Base-by-base conservation (phyloP, 2,329 filamentous ascomycete genomes). In the Laburnicola sp. region DNA sequence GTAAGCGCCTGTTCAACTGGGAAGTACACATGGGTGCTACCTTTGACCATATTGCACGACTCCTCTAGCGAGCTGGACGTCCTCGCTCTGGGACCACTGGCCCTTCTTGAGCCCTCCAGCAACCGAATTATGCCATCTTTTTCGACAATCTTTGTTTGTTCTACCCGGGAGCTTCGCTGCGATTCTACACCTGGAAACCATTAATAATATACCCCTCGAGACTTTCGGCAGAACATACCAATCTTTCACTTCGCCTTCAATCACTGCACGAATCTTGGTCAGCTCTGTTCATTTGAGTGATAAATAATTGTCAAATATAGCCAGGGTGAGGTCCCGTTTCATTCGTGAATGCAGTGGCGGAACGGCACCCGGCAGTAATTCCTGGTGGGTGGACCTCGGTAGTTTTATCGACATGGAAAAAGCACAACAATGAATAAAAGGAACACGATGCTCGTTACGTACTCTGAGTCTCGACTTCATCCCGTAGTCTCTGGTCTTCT, bases 141-240 rank as follows among this genome's bases (percentile, higher is more conserved):
- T 77, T 16, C 75, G 68, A 48, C 74, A 77, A 57, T 77, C 75
- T 53, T 77, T 77, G 58, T 77, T 77, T 10, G 71, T 73, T 48
- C 75, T 62, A 5, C 70, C 70, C 2, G 73, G 73, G 1, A 77
- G 68, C 25, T 62, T 64, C 4, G 59, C 50, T 9, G 75, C 73
- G 36, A 77, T 68, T 39, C 59, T 62, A 48, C 71, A 74, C 73
- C 65, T 48, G 26, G 3, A 27, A 1, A 11, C 4, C 6, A 27
- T 44, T 9, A 37, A 38, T 40, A 44, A 38, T 37, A 23, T 5
- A 4, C 6, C 22, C 8, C 21, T 32, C 22, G 16, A n/a, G 26
- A n/a, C 8, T 2, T 44, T 10, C 16, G 2, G 28, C 21, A 28
- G 22, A 3, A 25, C 45, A n/a, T 34, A 53, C 59, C 70, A 73